phyloP scores from a whole-genome alignment of 2,329 filamentous ascomycete genomes.

The Xylaria sp. region DNA sequence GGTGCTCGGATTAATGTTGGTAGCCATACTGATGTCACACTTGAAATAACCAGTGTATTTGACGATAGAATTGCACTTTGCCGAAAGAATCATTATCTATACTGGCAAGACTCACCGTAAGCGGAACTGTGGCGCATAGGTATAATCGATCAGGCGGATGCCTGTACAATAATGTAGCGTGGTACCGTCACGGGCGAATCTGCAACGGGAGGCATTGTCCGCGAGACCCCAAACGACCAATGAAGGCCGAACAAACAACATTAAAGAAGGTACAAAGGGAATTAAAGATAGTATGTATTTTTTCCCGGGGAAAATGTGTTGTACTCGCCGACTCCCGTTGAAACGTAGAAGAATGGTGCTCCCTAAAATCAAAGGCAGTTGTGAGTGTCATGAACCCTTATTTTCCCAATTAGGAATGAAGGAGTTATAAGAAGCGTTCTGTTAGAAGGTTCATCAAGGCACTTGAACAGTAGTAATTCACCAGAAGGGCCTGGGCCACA shows the following conservation, averaged over 20 bases:
- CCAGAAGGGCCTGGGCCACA: background rate
- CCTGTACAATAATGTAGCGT: background rate
- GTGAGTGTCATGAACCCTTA: background rate
- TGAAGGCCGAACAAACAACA: background rate
- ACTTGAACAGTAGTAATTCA: background rate
- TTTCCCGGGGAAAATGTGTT: background rate
- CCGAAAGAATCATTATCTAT: background rate
- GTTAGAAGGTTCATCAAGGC: background rate
- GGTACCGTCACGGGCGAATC: background rate
- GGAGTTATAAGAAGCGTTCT: background rate
- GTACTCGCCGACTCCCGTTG: background rate
- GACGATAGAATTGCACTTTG: background rate
- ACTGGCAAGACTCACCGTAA: background rate
- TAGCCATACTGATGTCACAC: background rate
- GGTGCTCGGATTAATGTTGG: background rate
- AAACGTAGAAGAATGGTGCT: background rate
- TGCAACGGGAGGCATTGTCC: background rate
- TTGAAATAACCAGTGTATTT: background rate
- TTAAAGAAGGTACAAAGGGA: background rate
- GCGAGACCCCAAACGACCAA: background rate
- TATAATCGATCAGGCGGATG: background rate
- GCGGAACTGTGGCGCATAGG: background rate
- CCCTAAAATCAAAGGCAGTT: background rate
- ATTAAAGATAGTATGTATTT: background rate
- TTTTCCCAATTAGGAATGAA: background rate